Base-by-base conservation (phyloP, 306 rosid species). In the Citrullus colocynthis region DNA sequence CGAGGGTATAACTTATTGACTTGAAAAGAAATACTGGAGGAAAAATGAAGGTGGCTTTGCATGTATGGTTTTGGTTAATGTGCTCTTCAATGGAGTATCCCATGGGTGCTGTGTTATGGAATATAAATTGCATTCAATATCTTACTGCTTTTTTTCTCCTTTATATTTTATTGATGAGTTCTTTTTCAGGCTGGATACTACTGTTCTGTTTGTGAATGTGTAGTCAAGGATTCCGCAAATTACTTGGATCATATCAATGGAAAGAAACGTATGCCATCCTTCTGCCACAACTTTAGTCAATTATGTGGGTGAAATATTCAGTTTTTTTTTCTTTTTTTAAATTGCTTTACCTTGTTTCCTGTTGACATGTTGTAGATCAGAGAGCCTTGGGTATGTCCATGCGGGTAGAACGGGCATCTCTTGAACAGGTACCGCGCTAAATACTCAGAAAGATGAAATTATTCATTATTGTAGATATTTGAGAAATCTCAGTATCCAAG, bases 381-480 rank as follows among this genome's bases (percentile, higher is more conserved):
- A 88, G 98, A 87, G 98, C 98, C 2, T 84, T 96, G 91, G 99
- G 99, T 69, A 96, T 96, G 99, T 96, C 99, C 76, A 96, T 96
- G 99, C 86, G 97, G 81, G 97, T 91, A 45, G 98, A 96, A 80
- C 90, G 94, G 18, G 97, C 99, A 81, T 89, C 96, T 82, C 94
- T 96, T 36, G n/a, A 90, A 44, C 99, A 96, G 98, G 98, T 91
- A 63, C 58, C 71, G 24, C 37, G 17, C 54, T 58, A 69, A 79
- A 70, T 71, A 21, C 59, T 39, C 62, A 18, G 72, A 6, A 62
- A 48, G 17, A 62, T 42, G 70, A 2, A 62, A 77, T 20, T 44
- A 63, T 77, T 45, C 61, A 28, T 72, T 21, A 49, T 70, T 76
- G n/a, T 17, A 2, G 10, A 13, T 20, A 3, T 16, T 71, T 30